Conservation (phyloP, 768 basidiomycete genomes). For the Exidia glandulosa region DNA sequence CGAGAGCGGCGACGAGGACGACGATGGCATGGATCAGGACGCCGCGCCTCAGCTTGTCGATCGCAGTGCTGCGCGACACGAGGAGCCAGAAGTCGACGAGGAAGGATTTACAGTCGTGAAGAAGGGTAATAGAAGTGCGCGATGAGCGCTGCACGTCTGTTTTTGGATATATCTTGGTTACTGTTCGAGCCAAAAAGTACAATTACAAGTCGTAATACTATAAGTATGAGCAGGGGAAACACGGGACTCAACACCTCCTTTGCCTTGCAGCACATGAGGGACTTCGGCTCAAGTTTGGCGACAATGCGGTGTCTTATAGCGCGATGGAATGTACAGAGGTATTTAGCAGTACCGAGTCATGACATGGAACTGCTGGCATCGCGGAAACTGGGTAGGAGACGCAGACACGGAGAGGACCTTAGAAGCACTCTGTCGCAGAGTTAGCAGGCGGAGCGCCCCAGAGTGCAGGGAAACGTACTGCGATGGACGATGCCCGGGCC, state of each 20-base stretch:
- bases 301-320: too few relatives aligned
- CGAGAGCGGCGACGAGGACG: conserved; percentile 33
- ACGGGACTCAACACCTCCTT: too few relatives aligned
- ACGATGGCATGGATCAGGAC: conserved; percentile 30
- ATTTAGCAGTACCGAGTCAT: too few relatives aligned
- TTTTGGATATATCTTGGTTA: too few relatives aligned
- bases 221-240: too few relatives aligned
- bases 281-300: too few relatives aligned
- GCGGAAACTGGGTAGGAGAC: not conserved
- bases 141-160: not conserved
- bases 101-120: conserved; percentile 86
- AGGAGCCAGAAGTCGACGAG: conserved; percentile 73
- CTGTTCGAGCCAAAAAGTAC: too few relatives aligned
- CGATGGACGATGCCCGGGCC: conserved; percentile 43
- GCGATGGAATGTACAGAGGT: too few relatives aligned
- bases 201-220: too few relatives aligned
- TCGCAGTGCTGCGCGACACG: conserved; percentile 21
- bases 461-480: conserved; percentile 15
- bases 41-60: conserved; percentile 46
- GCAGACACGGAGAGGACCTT: not conserved
- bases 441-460: not conserved
- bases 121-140: not conserved
- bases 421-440: not conserved
- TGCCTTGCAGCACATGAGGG: too few relatives aligned
- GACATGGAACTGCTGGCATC: too few relatives aligned